Evolutionary conservation across 192 early-diverging fungal genomes (phyloP).

Genomic region (Coemansia reversa): DNA sequence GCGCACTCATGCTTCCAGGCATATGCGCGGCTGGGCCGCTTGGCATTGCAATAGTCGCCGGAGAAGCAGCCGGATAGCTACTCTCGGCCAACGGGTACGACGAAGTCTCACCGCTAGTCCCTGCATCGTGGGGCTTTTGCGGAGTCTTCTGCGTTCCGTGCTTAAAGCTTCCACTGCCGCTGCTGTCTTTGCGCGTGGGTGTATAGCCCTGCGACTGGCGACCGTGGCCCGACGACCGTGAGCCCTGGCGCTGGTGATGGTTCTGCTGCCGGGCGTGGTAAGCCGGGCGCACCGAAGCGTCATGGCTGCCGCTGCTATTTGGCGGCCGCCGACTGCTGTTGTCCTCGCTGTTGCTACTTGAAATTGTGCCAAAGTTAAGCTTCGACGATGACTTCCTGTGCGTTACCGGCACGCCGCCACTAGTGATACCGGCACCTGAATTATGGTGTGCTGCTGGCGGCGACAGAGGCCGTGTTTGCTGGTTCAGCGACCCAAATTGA

Average conservation of each 20-base stretch:
- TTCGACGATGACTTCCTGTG: conserved; percentile 37
- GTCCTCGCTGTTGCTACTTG: conserved; percentile 20
- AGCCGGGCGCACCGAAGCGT: conserved; percentile 7
- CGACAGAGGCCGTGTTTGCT: conserved; percentile 37
- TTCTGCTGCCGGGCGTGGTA: conserved; percentile 32
- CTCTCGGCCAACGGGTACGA: conserved; percentile 7
- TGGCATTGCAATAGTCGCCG: conserved; percentile 20
- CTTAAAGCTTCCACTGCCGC: conserved; percentile 25
- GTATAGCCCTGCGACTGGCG: conserved; percentile 41
- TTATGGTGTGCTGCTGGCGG: conserved; percentile 27
- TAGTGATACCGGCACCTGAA: conserved; percentile 28
- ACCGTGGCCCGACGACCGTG: conserved; percentile 42
- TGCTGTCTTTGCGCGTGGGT: conserved; percentile 27
- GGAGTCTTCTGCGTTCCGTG: conserved; percentile 33
- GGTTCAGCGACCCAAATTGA: conserved; percentile 57
- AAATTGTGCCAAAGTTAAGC: conserved; percentile 55
- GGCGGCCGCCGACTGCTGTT: conserved; percentile 14
- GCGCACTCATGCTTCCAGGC: conserved; percentile 14
- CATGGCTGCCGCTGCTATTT: conserved; percentile 12
- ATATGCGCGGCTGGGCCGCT: conserved; percentile 18
- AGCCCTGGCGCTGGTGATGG: conserved; percentile 42
- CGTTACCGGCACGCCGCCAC: conserved; percentile 45
- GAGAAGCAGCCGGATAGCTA: conserved; percentile 17
- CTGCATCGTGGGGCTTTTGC: conserved; percentile 32
- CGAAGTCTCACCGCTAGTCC: conserved; percentile 7